Evolutionary conservation across 1,284 basidiomycete species (phyloP).

Genomic region (Cryptococcus neoformans): DNA sequence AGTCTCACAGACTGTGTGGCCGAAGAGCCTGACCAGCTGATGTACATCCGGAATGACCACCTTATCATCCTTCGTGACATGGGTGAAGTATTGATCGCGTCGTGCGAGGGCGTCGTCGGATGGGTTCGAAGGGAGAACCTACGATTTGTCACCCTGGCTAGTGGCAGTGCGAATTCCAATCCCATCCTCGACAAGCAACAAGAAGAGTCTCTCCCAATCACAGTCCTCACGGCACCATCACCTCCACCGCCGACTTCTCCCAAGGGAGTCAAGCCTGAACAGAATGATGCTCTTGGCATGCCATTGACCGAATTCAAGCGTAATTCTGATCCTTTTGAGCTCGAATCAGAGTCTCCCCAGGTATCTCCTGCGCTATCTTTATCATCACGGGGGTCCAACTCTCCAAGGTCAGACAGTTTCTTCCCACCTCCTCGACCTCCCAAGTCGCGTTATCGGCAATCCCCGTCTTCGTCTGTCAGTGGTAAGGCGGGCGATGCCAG

Average conservation of each 20-base stretch:
- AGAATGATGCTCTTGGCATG: neutral
- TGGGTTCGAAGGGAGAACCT: conserved; percentile 69
- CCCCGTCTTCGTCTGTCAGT: neutral
- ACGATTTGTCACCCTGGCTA: conserved; percentile 52
- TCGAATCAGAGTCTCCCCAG: conserved; percentile 23
- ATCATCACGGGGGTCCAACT: neutral
- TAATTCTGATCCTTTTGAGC: conserved; percentile 32
- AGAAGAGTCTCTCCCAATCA: conserved; percentile 6
- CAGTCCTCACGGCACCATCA: conserved; percentile 22
- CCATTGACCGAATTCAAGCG: conserved; percentile 1
- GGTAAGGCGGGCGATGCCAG: no score
- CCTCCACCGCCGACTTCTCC: conserved; percentile 12
- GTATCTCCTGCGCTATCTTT: conserved; percentile 7
- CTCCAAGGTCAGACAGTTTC: neutral
- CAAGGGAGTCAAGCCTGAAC: neutral
- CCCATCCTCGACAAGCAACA: neutral
- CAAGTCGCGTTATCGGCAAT: neutral
- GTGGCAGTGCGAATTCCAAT: conserved; percentile 1
- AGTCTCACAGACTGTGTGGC: conserved; percentile 65
- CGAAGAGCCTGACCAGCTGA: conserved; percentile 71
- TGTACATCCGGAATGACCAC: conserved; percentile 83
- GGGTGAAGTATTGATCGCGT: conserved; percentile 58
- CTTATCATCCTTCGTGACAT: conserved; percentile 77
- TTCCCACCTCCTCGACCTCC: neutral
- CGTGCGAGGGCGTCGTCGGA: conserved; percentile 89